Evolutionary conservation across 441 rosid species (phyloP), one percentile per base, ranked within the genome.

Genomic region (Arabidopsis hybrid): DNA sequence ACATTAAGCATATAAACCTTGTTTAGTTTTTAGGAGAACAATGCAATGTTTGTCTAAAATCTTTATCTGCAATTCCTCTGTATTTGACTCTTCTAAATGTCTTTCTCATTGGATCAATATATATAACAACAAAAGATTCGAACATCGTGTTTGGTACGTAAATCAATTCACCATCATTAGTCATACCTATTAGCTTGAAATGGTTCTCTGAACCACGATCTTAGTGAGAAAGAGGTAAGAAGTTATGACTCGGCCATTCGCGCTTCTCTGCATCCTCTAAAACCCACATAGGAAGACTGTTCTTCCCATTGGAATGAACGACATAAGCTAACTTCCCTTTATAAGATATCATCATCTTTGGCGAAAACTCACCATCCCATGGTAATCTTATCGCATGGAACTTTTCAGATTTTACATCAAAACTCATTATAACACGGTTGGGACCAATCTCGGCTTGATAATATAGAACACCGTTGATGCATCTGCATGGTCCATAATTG

Each of bases 401-500:
- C 7, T 11, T 45, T 69, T 69, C 73, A 32, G 35, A 56, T 12
- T 16, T 43, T 4, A 57, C 45, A 34, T 68, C 62, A 9, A 69
- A 57, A 3, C 73, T 32, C 46, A 45, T 69, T 36, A 69, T 12
- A 34, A 69, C 13, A 1, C 0, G 2, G 31, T 0, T 3, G 34
- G 2, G 1, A 12, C 2, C 61, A 9, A 57, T 57, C 13, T 31
- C 1, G 8, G 47, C 61, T 18, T 2, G 0, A 43, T 62, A 72
- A 46, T 72, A 72, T 11, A 52, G 1, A 72, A 62, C 55, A 16
- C 62, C 75, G 1, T 52, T 52, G 43, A 71, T 61, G 60, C 75
- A 61, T 40, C 11, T n/a, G 6, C 39, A 10, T 51, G 34, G 50
- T 35, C 74, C 52, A 29, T 7, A 16, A 5, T 8, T 13, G 29